A percentile compares a stretch with the other conserved stretches of the same genome.
phyloP scores from a whole-genome alignment of 805 yeast species.

The Cyberlindnera samutprakarnensis region DNA sequence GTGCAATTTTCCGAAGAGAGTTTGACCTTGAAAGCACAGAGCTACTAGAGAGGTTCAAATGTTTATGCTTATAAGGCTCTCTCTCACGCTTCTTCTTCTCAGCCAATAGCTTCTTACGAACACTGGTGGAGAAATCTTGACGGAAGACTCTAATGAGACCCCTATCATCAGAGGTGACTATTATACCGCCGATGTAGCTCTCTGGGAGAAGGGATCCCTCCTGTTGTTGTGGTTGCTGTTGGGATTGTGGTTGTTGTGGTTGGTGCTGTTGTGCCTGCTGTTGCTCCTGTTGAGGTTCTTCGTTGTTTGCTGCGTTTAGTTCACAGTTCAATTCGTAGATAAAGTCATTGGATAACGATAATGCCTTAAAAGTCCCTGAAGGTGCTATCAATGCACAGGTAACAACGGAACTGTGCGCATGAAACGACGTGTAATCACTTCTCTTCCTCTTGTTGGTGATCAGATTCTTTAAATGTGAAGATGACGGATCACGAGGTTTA shows the following conservation, averaged over 20 bases:
- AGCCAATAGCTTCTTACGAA: constrained; percentile 30
- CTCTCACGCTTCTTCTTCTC: constrained; percentile 8
- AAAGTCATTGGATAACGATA: constrained; percentile 72
- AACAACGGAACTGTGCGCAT: constrained; percentile 67
- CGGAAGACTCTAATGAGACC: constrained; percentile 75
- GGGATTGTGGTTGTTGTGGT: no score
- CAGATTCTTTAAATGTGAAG: constrained; percentile 7
- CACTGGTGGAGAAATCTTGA: constrained; percentile 59
- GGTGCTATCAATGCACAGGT: constrained; percentile 81
- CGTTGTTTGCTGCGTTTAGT: constrained; percentile 8
- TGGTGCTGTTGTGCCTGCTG: no score
- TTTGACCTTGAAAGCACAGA: constrained; percentile 14
- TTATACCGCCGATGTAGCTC: constrained; percentile 36
- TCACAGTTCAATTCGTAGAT: constrained; percentile 53
- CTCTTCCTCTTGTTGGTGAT: constrained; percentile 34
- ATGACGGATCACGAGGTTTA: constrained; percentile 12
- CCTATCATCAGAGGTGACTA: constrained; percentile 67
- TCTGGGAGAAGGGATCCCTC: constrained; percentile 19
- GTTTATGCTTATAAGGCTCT: constrained; percentile 5
- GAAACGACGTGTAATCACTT: constrained; percentile 59
- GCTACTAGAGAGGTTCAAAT: constrained; percentile 10
- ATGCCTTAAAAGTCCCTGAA: constrained; percentile 47
- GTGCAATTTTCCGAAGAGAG: constrained; percentile 2
- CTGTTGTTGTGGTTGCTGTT: no score
- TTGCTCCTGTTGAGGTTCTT: no score